Conservation (phyloP, 495 filamentous ascomycete genomes). For the Trichoderma gamsii region DNA sequence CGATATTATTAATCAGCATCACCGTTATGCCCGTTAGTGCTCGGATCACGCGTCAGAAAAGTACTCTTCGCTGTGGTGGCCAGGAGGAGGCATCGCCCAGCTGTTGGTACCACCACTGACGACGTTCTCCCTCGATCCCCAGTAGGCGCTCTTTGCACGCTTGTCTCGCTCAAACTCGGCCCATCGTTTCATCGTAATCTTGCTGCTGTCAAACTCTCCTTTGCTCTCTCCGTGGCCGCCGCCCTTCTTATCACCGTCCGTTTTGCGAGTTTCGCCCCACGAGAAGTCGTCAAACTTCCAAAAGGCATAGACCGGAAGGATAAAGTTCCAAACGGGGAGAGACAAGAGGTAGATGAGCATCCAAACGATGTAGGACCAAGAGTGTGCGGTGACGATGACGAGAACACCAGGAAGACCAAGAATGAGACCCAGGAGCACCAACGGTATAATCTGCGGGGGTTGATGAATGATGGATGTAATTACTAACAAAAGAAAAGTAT, state of each 20-base stretch:
- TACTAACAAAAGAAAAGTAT: slow-evolving; percentile 40
- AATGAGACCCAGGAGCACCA: slow-evolving; percentile 85
- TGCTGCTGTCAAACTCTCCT: slow-evolving; percentile 94
- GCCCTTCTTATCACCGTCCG: slow-evolving; percentile 80
- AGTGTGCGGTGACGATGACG: slow-evolving; percentile 93
- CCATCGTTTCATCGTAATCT: slow-evolving; percentile 99
- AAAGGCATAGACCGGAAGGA: slow-evolving; percentile 90
- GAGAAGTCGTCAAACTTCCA: slow-evolving; percentile 99
- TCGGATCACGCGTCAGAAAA: slow-evolving; percentile 42
- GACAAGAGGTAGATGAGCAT: slow-evolving; percentile 94
- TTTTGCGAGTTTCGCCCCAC: slow-evolving; percentile 98
- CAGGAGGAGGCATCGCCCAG: slow-evolving; percentile 24
- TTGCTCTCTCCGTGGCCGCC: slow-evolving; percentile 74
- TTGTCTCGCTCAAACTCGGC: slow-evolving; percentile 78
- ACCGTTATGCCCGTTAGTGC: no score
- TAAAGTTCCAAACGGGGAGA: slow-evolving; percentile 95
- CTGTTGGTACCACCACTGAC: slow-evolving; percentile 28
- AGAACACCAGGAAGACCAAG: slow-evolving; percentile 88
- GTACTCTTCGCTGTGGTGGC: slow-evolving; percentile 44
- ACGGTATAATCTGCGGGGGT: slow-evolving; percentile 86
- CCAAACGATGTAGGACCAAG: slow-evolving; percentile 89
- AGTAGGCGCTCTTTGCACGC: slow-evolving; percentile 36
- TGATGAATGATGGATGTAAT: slow-evolving; percentile 76
- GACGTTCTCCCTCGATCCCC: slow-evolving; percentile 44
- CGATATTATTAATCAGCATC: slow-evolving; percentile 1